A percentile compares a stretch with the other conserved stretches of the same genome.
phyloP scores from a whole-genome alignment of 2,329 filamentous ascomycete species.

The Colletotrichum siamense region DNA sequence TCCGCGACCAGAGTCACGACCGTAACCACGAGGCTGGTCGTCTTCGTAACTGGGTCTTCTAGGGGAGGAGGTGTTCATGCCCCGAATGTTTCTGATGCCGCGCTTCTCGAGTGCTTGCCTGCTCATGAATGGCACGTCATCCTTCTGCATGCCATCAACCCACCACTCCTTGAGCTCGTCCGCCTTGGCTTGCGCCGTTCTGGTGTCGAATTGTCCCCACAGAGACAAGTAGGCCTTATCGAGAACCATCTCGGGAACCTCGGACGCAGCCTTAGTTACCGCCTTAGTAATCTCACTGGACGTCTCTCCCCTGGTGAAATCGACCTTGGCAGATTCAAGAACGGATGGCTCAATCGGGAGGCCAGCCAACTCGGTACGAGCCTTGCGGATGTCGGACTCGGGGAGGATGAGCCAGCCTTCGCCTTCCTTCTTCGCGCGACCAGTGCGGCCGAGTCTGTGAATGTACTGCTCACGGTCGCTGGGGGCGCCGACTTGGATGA shows the following conservation, averaged over 20 bases:
- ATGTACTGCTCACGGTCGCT: constrained; percentile 74
- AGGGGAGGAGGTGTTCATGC: constrained; percentile 38
- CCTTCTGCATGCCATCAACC: constrained; percentile 56
- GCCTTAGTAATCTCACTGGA: constrained; percentile 34
- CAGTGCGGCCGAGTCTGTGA: constrained; percentile 79
- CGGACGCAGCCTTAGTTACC: constrained; percentile 39
- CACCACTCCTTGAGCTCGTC: constrained; percentile 60
- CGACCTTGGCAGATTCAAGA: constrained; percentile 57
- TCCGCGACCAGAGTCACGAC: constrained; percentile 16
- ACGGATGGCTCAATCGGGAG: constrained; percentile 66
- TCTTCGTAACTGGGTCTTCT: not conserved
- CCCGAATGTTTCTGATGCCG: constrained; percentile 32
- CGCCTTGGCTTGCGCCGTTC: constrained; percentile 42
- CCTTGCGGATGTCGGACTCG: constrained; percentile 53
- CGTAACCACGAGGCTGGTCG: not conserved
- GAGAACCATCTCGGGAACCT: constrained; percentile 33
- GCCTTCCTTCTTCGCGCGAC: constrained; percentile 75
- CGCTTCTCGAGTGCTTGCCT: constrained; percentile 26
- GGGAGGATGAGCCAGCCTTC: constrained; percentile 73
- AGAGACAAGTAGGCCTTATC: constrained; percentile 59
- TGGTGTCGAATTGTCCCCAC: constrained; percentile 53
- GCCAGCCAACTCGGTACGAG: constrained; percentile 57
- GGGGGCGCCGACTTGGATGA: constrained; percentile 74
- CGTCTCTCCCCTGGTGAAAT: constrained; percentile 36
- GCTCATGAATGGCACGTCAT: constrained; percentile 31